These are phyloP conservation scores for Sclerotinia spermophila DNA, from an alignment of 2,329 filamentous ascomycete genomes.

Conservation along the genomic window DNA sequence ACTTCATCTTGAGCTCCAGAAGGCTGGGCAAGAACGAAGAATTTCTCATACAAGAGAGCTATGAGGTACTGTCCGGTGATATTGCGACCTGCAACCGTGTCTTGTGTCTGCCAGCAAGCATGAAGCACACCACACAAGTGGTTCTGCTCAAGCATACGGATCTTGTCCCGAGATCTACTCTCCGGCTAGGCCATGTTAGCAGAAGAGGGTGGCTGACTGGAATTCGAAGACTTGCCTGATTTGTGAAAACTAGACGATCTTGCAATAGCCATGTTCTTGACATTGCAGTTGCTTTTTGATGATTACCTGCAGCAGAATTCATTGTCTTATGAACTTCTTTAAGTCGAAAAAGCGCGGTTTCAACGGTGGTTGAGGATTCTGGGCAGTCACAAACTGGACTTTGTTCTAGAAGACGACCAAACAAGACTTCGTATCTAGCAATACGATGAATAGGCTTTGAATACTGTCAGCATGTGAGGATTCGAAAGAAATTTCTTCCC, in stretches of 20 bases:
- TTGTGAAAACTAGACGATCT: constrained; percentile 71
- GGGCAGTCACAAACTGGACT: constrained; percentile 85
- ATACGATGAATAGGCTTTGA: constrained; percentile 82
- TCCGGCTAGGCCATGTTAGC: constrained; percentile 39
- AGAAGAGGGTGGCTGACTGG: not conserved
- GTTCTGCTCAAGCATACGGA: constrained; percentile 76
- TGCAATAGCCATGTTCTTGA: constrained; percentile 84
- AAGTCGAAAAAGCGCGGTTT: constrained; percentile 66
- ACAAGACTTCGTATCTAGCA: constrained; percentile 85
- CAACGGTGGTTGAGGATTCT: constrained; percentile 74
- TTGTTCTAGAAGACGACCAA: constrained; percentile 75
- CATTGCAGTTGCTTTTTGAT: constrained; percentile 63
- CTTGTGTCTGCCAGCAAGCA: constrained; percentile 72
- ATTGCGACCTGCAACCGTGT: constrained; percentile 61
- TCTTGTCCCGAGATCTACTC: constrained; percentile 57
- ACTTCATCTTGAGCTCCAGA: constrained; percentile 59
- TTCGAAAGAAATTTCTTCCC: not conserved
- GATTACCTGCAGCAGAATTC: constrained; percentile 79
- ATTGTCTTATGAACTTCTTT: constrained; percentile 74
- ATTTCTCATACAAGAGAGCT: constrained; percentile 76
- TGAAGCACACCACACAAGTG: constrained; percentile 79
- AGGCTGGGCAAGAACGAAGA: constrained; percentile 67
- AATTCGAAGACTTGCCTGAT: constrained; percentile 53
- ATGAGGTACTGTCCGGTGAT: constrained; percentile 80
- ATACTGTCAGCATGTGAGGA: constrained; percentile 15